Evolutionary conservation across 345 rosid species (phyloP), one percentile per base, ranked within the genome.

Genomic region (Eucalyptus regnans): DNA sequence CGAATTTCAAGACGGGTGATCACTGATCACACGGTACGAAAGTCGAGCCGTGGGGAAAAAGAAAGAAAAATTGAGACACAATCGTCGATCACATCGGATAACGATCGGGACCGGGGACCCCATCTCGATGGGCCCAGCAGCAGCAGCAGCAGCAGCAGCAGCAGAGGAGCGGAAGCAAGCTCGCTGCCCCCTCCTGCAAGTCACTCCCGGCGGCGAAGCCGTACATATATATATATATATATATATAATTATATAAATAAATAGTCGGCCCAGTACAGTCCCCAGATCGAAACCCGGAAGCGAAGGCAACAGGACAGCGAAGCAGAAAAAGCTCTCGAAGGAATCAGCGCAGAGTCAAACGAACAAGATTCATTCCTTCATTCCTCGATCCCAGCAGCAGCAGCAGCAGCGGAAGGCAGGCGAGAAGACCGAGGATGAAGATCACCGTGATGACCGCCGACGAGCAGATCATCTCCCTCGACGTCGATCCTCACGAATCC

Each of bases 381-480:
- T 52, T 52, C 87, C 87, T 33, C 87, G 20, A 25, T 86, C 87
- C 23, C 44, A 68, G 12, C 43, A 58, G 68, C 44, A 81, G 46
- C 12, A 54, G 37, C 12, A 50, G 54, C 41, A 27, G 10, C 8
- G 83, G 23, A 44, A 86, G 88, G 31, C 58, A 20, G 58, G 10
- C 58, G 89, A n/a, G 62, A 51, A 41, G 43, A 54, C 44, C 41
- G 64, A 91, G 87, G 91, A 97, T 97, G 99, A 96, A 91, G 92
- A 95, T 98, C 91, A 96, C 97, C 87, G 98, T 97, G 56, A 98
- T 97, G 99, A 97, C 98, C 27, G 92, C 96, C 58, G 97, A 93
- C 86, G 99, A 98, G 91, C 96, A 94, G 91, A 95, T 98, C 95
- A 93, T 96, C 88, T 89, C 94, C 14, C 91, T 97, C 15, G 97